These are phyloP conservation scores for Eucalyptus erythrocorys DNA, from an alignment of 345 rosid genomes.

Conservation along the genomic window DNA sequence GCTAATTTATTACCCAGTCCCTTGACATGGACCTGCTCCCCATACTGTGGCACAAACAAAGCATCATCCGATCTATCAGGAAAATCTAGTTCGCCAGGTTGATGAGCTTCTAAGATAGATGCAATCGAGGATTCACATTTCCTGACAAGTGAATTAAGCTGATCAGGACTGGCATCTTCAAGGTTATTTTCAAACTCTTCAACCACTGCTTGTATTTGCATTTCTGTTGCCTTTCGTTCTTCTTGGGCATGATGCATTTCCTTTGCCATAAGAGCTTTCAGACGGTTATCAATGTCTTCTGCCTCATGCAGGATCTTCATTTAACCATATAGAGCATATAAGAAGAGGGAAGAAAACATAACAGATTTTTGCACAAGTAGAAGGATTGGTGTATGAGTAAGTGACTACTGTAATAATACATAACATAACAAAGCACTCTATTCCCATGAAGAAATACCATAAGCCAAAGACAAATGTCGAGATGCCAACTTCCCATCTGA, in stretches of 20 bases:
- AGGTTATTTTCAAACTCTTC: conserved; percentile 48
- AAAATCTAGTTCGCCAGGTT: conserved; percentile 17
- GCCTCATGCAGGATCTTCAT: conserved; percentile 67
- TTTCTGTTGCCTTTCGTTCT: conserved; percentile 42
- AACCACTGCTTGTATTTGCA: conserved; percentile 36
- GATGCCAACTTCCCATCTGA: neutral
- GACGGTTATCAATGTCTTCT: conserved; percentile 50
- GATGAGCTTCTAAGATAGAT: conserved; percentile 45
- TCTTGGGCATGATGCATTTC: conserved; percentile 46
- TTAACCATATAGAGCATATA: neutral
- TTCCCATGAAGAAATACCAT: neutral
- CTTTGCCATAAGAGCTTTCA: conserved; percentile 38
- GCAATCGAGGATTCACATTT: conserved; percentile 55
- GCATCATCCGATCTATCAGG: conserved; percentile 14
- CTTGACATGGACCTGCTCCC: conserved; percentile 71
- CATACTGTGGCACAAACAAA: conserved; percentile 36
- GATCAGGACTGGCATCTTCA: conserved; percentile 23
- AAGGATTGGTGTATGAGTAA: neutral
- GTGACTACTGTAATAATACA: neutral
- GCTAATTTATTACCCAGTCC: conserved; percentile 66
- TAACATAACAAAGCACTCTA: neutral
- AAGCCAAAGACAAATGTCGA: neutral
- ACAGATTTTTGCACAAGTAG: neutral
- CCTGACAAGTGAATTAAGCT: conserved; percentile 42
- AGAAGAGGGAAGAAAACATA: neutral